Conservation (phyloP, 116 monocot genomes). For the Posidonia oceanica region DNA sequence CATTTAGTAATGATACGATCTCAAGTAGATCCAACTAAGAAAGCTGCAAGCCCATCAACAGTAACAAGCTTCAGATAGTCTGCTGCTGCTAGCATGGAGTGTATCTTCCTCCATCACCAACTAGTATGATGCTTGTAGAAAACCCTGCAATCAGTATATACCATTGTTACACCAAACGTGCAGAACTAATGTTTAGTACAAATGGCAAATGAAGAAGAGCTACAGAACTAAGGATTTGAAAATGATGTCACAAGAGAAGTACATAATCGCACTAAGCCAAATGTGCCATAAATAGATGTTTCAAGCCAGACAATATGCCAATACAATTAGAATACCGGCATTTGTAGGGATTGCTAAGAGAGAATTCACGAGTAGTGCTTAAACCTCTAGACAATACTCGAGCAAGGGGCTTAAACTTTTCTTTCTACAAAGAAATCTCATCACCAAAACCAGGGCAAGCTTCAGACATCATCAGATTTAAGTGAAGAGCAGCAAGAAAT, state of each 20-base stretch:
- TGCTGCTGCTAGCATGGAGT: not conserved
- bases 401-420: not conserved
- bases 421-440: not conserved
- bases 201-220: too few species aligned
- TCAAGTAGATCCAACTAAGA: not conserved
- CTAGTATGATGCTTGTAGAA: not conserved
- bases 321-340: not conserved
- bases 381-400: not conserved
- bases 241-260: not conserved
- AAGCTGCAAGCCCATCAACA: not conserved
- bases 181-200: too few species aligned
- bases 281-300: not conserved
- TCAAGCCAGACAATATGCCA: not conserved
- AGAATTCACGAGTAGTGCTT: not conserved
- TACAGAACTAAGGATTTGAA: not conserved
- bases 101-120: not conserved
- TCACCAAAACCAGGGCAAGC: not conserved
- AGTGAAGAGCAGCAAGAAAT: not conserved
- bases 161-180: not conserved
- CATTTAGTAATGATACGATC: constrained; percentile 6
- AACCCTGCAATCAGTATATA: not conserved
- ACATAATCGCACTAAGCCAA: not conserved
- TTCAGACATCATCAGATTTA: not conserved
- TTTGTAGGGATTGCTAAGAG: not conserved
- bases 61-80: not conserved